phyloP scores from a whole-genome alignment of 2,329 filamentous ascomycete genomes.

The Ceratocystis diversiconidia region DNA sequence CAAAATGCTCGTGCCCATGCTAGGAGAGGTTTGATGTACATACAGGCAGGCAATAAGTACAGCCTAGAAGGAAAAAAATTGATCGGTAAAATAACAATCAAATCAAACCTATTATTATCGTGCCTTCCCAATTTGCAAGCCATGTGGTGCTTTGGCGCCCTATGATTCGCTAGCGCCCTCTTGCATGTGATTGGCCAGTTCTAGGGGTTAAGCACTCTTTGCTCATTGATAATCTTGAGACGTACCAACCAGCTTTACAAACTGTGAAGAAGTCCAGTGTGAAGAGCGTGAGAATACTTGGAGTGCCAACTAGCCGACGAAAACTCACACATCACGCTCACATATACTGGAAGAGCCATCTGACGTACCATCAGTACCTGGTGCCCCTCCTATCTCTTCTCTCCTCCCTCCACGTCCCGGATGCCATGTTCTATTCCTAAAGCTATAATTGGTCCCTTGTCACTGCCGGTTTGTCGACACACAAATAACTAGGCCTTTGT shows the following conservation, averaged over 20 bases:
- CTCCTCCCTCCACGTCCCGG: neutral
- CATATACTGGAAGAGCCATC: no score
- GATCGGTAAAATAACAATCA: neutral
- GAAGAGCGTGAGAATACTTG: neutral
- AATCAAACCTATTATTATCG: neutral
- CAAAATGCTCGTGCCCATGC: no score
- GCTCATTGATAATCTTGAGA: neutral
- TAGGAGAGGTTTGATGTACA: no score
- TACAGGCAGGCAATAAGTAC: no score
- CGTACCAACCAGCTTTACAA: neutral
- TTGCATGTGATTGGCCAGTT: slow-evolving; percentile 9
- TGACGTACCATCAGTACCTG: neutral
- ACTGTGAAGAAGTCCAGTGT: neutral
- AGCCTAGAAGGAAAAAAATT: neutral
- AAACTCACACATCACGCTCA: neutral
- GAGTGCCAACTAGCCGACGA: neutral
- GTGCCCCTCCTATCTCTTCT: neutral
- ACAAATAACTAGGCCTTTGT: neutral
- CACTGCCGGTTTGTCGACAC: neutral
- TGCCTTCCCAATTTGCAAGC: slow-evolving; percentile 8
- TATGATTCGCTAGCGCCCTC: neutral
- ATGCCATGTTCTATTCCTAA: neutral
- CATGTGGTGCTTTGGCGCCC: slow-evolving; percentile 6
- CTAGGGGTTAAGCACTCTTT: neutral
- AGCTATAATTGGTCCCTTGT: slow-evolving; percentile 3